These are phyloP conservation scores for Oryza brachyantha DNA, from an alignment of 176 grass and related monocot genomes.

Conservation along the genomic window DNA sequence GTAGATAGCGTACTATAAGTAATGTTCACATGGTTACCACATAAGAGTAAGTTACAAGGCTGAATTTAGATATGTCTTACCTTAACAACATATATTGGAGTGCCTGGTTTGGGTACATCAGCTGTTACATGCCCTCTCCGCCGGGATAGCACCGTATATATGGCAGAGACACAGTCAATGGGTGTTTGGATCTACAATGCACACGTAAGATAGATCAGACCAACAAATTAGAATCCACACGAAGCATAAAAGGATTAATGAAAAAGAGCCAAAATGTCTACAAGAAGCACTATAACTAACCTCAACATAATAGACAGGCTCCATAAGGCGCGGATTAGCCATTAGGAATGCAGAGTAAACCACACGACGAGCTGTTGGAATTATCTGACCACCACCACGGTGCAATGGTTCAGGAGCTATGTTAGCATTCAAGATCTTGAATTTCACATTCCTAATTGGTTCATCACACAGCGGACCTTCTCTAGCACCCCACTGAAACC, in stretches of 20 bases:
- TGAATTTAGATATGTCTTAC: slow-evolving; percentile 34
- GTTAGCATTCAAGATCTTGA: slow-evolving; percentile 94
- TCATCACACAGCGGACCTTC: slow-evolving; percentile 98
- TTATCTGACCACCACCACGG: slow-evolving; percentile 96
- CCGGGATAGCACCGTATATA: slow-evolving; percentile 88
- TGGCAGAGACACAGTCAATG: slow-evolving; percentile 97
- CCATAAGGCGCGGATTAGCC: slow-evolving; percentile 96
- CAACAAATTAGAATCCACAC: slow-evolving; percentile 11
- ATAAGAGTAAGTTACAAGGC: slow-evolving; percentile 10
- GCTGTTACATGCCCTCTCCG: slow-evolving; percentile 92
- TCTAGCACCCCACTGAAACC: slow-evolving; percentile 99
- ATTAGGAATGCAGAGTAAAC: slow-evolving; percentile 98
- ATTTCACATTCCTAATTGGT: slow-evolving; percentile 95
- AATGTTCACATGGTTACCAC: not conserved
- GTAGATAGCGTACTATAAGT: slow-evolving; percentile 13
- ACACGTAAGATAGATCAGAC: slow-evolving; percentile 20
- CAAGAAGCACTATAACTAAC: slow-evolving; percentile 23
- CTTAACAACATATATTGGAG: slow-evolving; percentile 91
- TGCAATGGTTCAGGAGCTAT: slow-evolving; percentile 90
- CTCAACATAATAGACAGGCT: slow-evolving; percentile 99
- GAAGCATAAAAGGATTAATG: not conserved
- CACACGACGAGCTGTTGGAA: slow-evolving; percentile 88
- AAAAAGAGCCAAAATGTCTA: not conserved
- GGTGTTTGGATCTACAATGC: slow-evolving; percentile 92
- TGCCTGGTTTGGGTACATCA: slow-evolving; percentile 93